Evolutionary conservation across 2,329 filamentous ascomycete species (phyloP), one percentile per base, ranked within the genome.

Genomic region (Trichophyton rubrum): DNA sequence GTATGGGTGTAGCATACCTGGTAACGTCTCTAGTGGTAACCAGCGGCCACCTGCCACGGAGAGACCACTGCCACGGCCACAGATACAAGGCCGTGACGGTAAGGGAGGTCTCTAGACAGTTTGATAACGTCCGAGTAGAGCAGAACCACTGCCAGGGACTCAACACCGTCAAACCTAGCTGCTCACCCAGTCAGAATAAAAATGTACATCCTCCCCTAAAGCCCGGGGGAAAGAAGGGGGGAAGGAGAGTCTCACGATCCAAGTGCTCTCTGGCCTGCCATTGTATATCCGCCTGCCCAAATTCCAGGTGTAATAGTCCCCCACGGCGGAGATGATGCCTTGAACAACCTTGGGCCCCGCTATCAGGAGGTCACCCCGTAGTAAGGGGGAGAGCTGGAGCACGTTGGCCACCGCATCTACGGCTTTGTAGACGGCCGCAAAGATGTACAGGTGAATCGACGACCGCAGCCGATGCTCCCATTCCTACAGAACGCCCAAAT

Each of bases 141-240:
- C 87, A 93, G 74, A 93, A 97, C 89, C 89, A 97, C 72, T 96
- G 90, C 90, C 93, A 99, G 5, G 93, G 89, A 73, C 85, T 95
- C 68, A 85, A 77, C 49, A 88, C 73, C 2, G 85, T 85, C 74
- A 93, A 80, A 62, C 82, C 80, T 53, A 95, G 78, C 85, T 90
- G 71, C 27, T 53, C 68, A 62, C 67, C 60, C 5, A 7, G 13
- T 59, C 20, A 49, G 47, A 35, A 58, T 30, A 9, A 33, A 3
- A 22, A 35, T 27, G 24, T 27, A 27, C 24, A 27, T 27, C 24
- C 24, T 6, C 24, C 24, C 24, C 4, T 27, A 27, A 27, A 27
- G 24, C 24, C 6, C 24, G 4, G 51, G 20, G 24, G 56, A 58
- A 58, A 24, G 40, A 51, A 49, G 22, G 38, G 41, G 49, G 17